Evolutionary conservation across 768 basidiomycete species (phyloP).

Genomic region (Lactifluus pinguis): DNA sequence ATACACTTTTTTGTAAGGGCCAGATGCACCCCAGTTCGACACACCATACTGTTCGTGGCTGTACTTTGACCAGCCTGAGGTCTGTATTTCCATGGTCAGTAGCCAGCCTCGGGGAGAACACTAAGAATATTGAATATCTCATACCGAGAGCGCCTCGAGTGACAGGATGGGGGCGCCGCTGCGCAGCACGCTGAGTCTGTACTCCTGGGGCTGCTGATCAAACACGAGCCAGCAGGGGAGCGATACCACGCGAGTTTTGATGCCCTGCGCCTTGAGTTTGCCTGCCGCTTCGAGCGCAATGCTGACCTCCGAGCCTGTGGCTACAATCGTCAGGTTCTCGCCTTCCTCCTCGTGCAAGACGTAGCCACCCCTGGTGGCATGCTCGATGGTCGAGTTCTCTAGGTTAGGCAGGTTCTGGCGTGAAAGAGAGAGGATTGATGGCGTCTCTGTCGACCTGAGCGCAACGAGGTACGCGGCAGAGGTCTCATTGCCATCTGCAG

Average conservation of each 20-base stretch:
- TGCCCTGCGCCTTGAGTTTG: slow-evolving; percentile 65
- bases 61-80: slow-evolving; percentile 83
- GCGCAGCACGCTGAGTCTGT: slow-evolving; percentile 76
- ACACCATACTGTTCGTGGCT: slow-evolving; percentile 84
- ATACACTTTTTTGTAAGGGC: slow-evolving; percentile 85
- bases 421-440: slow-evolving; percentile 76
- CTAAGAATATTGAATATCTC: slow-evolving; percentile 16
- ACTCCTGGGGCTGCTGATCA: slow-evolving; percentile 70
- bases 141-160: slow-evolving; percentile 69
- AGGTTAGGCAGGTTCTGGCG: slow-evolving; percentile 92
- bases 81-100: slow-evolving; percentile 26
- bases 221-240: slow-evolving; percentile 88
- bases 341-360: slow-evolving; percentile 72
- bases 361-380: slow-evolving; percentile 79
- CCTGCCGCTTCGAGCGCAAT: slow-evolving; percentile 83
- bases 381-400: slow-evolving; percentile 78
- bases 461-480: slow-evolving; percentile 84
- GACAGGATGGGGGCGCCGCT: slow-evolving; percentile 86
- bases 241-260: slow-evolving; percentile 77
- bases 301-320: slow-evolving; percentile 80
- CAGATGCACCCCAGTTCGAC: slow-evolving; percentile 76
- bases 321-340: slow-evolving; percentile 85
- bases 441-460: slow-evolving; percentile 63
- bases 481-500: slow-evolving; percentile 96
- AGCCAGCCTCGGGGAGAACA: not conserved